Base-by-base conservation (phyloP, 2,329 filamentous ascomycete genomes). In the Neofusicoccum umdonicola region DNA sequence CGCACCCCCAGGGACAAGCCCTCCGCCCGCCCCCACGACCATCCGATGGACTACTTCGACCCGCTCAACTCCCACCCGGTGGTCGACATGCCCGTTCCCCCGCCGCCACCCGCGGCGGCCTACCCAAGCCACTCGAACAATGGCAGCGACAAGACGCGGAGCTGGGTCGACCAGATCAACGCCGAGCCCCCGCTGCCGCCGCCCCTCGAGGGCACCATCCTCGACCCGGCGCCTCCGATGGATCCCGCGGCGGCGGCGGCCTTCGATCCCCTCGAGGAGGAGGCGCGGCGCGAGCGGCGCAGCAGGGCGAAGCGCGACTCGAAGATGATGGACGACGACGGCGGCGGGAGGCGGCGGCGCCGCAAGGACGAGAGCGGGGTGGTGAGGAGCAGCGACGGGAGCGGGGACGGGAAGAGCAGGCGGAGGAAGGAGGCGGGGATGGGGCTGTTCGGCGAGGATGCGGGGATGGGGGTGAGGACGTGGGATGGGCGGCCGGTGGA, bases 161-260 rank as follows among this genome's bases (percentile, higher is more conserved):
- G 78, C 0, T 84, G 81, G 81, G 80, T 84, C 8, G 73, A 82
- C 65, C 78, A 74, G 1, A 69, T 84, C 58, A 78, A 76, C 60
- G 76, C 78, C 52, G 78, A 81, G 37, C 80, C 80, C 19, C 81
- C 81, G 3, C 77, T 79, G 4, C 81, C 81, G 3, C 77, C 80
- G 1, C 80, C 81, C 56, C 72, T 78, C 48, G 73, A 73, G 12
- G 79, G 79, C 64, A 83, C 81, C 2, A 81, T 84, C 51, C 72
- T 83, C 64, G 81, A 84, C 61, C 70, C 70, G 3, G 68, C 68
- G 1, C 75, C 75, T 12, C 34, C 47, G 1, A 17, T 17, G 27
- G 34, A 39, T 31, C 15, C 22, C 8, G 50, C 41, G 12, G 42
- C 27, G 2, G 62, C 37, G 0, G 51, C 48, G 13, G 72, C 71